These are phyloP conservation scores for Pythium brassicae DNA, from an alignment of 352 stramenopile genomes.

Conservation along the genomic window DNA sequence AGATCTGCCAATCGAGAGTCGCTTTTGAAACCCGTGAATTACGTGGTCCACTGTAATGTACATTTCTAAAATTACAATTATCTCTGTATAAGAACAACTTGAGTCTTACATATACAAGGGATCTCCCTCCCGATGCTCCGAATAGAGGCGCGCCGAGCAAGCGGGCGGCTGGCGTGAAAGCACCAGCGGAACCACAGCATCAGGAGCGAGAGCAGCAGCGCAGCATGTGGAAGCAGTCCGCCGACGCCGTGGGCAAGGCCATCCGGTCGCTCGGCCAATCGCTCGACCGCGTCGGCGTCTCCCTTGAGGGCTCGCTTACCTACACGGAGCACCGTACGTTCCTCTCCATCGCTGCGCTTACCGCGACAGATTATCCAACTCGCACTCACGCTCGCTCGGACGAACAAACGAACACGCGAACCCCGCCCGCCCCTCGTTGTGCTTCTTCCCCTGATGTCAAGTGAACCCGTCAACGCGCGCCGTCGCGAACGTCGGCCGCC, in stretches of 20 bases:
- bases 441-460: conserved; percentile 13
- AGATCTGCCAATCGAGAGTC: too few species aligned
- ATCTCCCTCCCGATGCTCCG: background rate
- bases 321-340: conserved; percentile 88
- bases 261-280: conserved; percentile 82
- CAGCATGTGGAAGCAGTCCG: conserved; percentile 59
- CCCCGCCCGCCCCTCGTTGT: background rate
- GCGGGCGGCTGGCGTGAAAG: conserved; percentile 5
- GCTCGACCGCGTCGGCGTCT: conserved; percentile 82
- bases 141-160: background rate
- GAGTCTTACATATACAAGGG: background rate
- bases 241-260: conserved; percentile 74
- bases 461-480: conserved; percentile 82
- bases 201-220: conserved; percentile 27
- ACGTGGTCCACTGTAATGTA: background rate
- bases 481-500: conserved; percentile 66
- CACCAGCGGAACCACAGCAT: conserved; percentile 18
- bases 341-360: too few species aligned
- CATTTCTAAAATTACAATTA: too few species aligned
- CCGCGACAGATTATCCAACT: background rate
- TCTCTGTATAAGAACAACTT: too few species aligned
- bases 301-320: conserved; percentile 68
- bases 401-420: background rate
- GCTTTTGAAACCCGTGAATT: background rate
- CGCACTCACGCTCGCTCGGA: conserved; percentile 2